Conservation (phyloP, 2,329 filamentous ascomycete genomes). For the Bipolaris zeicola region DNA sequence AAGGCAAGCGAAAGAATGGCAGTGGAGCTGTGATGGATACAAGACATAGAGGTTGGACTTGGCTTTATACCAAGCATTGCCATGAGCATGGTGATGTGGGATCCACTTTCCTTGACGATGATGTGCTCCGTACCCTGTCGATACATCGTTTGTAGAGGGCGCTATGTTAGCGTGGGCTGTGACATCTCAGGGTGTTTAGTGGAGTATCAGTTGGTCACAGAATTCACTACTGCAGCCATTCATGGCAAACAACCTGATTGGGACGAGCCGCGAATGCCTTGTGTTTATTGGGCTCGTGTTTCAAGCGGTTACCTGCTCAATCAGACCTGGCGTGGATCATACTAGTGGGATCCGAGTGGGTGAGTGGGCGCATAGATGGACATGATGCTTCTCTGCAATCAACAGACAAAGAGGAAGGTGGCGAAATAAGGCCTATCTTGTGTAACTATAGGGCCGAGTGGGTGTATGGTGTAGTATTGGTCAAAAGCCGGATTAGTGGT, state of each 20-base stretch:
- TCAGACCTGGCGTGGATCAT: conserved; percentile 23
- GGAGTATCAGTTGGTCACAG: conserved; percentile 26
- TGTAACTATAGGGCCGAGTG: conserved; percentile 15
- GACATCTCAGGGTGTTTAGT: conserved; percentile 1
- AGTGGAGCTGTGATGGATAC: conserved; percentile 18
- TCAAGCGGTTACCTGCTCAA: conserved; percentile 34
- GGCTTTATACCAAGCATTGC: conserved; percentile 38
- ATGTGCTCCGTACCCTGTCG: conserved; percentile 15
- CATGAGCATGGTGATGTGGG: conserved; percentile 15
- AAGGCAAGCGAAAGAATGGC: conserved; percentile 5
- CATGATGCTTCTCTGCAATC: not conserved
- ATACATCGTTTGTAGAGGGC: conserved; percentile 9
- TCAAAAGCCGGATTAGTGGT: conserved; percentile 8
- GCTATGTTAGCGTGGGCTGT: conserved; percentile 12
- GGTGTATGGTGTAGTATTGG: conserved; percentile 10
- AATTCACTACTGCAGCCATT: conserved; percentile 38
- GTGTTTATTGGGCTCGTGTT: conserved; percentile 20
- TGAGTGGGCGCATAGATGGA: conserved; percentile 2
- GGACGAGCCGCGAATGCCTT: conserved; percentile 35
- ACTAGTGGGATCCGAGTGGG: not conserved
- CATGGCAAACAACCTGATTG: conserved; percentile 30
- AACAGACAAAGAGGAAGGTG: not conserved
- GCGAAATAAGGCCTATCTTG: conserved; percentile 13
- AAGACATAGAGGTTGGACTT: conserved; percentile 25
- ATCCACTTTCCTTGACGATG: conserved; percentile 13